Evolutionary conservation across 345 rosid species (phyloP).

Genomic region (Nasturtium officinale): DNA sequence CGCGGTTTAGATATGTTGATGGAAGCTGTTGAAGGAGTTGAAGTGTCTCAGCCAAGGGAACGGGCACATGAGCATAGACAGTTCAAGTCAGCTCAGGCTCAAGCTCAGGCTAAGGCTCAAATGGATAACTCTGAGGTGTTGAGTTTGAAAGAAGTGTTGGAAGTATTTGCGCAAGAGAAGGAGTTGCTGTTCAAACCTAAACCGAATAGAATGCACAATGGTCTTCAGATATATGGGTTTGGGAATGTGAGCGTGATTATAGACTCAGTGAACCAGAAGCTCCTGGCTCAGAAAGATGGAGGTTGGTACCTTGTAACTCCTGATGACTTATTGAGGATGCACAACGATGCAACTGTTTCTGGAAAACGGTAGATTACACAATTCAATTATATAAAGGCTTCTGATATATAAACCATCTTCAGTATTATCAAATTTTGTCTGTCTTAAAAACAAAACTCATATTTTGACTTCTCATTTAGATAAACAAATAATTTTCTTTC

Average conservation of each 20-base stretch:
- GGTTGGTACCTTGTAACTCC: slow-evolving; percentile 69
- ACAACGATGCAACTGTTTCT: slow-evolving; percentile 49
- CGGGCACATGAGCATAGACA: slow-evolving; percentile 62
- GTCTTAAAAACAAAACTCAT: not conserved
- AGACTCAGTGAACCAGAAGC: slow-evolving; percentile 67
- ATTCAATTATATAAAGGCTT: not conserved
- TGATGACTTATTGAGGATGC: slow-evolving; percentile 81
- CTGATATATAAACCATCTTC: slow-evolving; percentile 21
- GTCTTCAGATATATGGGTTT: slow-evolving; percentile 84
- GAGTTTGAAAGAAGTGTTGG: slow-evolving; percentile 83
- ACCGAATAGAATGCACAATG: slow-evolving; percentile 75
- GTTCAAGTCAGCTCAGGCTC: slow-evolving; percentile 59
- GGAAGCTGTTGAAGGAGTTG: slow-evolving; percentile 71
- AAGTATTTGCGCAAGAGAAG: slow-evolving; percentile 80
- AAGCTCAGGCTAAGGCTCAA: slow-evolving; percentile 42
- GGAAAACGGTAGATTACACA: slow-evolving; percentile 51
- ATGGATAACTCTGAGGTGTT: slow-evolving; percentile 53
- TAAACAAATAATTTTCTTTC: not conserved
- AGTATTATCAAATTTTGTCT: slow-evolving; percentile 10
- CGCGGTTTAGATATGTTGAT: slow-evolving; percentile 80
- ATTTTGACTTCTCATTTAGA: not conserved
- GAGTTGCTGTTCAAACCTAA: slow-evolving; percentile 77
- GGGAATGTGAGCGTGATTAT: slow-evolving; percentile 75
- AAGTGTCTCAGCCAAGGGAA: slow-evolving; percentile 72
- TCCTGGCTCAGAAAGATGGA: slow-evolving; percentile 73